phyloP scores from a whole-genome alignment of 352 stramenopile species.

The Blastocystis sp. region DNA sequence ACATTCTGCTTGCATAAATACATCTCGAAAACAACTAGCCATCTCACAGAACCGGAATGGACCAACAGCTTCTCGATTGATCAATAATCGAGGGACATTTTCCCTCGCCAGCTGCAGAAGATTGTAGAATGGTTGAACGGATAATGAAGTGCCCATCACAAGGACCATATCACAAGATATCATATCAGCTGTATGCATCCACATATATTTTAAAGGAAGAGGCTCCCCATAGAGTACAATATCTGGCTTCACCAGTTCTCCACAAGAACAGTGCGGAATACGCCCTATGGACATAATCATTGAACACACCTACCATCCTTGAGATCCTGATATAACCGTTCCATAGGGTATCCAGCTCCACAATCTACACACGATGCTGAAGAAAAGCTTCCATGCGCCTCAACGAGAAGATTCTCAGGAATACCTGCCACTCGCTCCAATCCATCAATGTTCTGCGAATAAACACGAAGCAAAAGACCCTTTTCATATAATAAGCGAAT shows the following conservation, averaged over 20 bases:
- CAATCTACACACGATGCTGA: slow-evolving; percentile 82
- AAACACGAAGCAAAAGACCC: slow-evolving; percentile 81
- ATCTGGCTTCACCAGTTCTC: slow-evolving; percentile 86
- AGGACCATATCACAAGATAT: slow-evolving; percentile 84
- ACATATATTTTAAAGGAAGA: slow-evolving; percentile 78
- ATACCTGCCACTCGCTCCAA: slow-evolving; percentile 83
- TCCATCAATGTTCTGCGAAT: slow-evolving; percentile 96
- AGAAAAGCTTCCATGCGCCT: slow-evolving; percentile 84
- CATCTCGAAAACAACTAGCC: slow-evolving; percentile 69
- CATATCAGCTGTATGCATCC: slow-evolving; percentile 71
- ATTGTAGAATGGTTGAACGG: slow-evolving; percentile 84
- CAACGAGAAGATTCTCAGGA: slow-evolving; percentile 74
- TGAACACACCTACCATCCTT: not conserved
- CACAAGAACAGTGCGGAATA: slow-evolving; percentile 69
- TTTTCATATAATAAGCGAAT: slow-evolving; percentile 80
- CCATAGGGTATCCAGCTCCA: slow-evolving; percentile 25
- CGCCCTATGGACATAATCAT: not conserved
- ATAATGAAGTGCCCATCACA: slow-evolving; percentile 92
- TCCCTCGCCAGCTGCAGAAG: slow-evolving; percentile 74
- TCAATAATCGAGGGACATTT: slow-evolving; percentile 77
- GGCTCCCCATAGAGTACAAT: slow-evolving; percentile 94
- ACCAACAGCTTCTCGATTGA: slow-evolving; percentile 76
- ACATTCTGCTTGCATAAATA: slow-evolving; percentile 75
- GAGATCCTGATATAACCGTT: not conserved
- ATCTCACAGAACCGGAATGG: slow-evolving; percentile 65